These are phyloP conservation scores for Phytopythium sindhum DNA, from an alignment of 352 stramenopile species.

Conservation along the genomic window DNA sequence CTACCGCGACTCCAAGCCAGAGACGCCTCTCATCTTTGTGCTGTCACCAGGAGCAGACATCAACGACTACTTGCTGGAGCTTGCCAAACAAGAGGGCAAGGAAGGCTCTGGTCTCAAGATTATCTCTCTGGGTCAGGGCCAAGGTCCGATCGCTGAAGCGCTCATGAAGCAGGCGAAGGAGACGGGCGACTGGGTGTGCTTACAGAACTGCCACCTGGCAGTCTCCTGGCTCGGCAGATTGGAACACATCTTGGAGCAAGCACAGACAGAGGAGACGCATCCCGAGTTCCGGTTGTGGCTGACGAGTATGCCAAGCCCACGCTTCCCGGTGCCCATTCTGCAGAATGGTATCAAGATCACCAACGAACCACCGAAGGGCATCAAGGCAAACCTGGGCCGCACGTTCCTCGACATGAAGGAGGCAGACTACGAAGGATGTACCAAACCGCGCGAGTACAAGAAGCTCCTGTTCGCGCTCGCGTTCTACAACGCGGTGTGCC, in stretches of 20 bases:
- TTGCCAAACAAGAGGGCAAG: slow-evolving; percentile 89
- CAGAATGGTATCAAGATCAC: slow-evolving; percentile 97
- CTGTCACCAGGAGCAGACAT: slow-evolving; percentile 91
- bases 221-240: slow-evolving; percentile 89
- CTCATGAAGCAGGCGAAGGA: slow-evolving; percentile 89
- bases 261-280: slow-evolving; percentile 61
- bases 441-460: slow-evolving; percentile 89
- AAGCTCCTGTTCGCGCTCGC: slow-evolving; percentile 89
- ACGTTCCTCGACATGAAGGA: slow-evolving; percentile 93
- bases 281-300: slow-evolving; percentile 92
- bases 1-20: slow-evolving; percentile 89
- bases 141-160: slow-evolving; percentile 90
- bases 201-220: slow-evolving; percentile 94
- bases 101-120: slow-evolving; percentile 86
- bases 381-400: slow-evolving; percentile 90
- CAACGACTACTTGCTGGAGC: slow-evolving; percentile 91
- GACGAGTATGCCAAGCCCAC: slow-evolving; percentile 89
- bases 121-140: slow-evolving; percentile 93
- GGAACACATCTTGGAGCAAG: slow-evolving; percentile 86
- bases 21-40: slow-evolving; percentile 94
- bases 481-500: slow-evolving; percentile 95
- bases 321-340: slow-evolving; percentile 92
- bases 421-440: slow-evolving; percentile 82
- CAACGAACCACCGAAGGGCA: slow-evolving; percentile 91
- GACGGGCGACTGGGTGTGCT: slow-evolving; percentile 92